Evolutionary conservation across 1,284 basidiomycete species (phyloP).

Genomic region (Entoloma clypeatum): DNA sequence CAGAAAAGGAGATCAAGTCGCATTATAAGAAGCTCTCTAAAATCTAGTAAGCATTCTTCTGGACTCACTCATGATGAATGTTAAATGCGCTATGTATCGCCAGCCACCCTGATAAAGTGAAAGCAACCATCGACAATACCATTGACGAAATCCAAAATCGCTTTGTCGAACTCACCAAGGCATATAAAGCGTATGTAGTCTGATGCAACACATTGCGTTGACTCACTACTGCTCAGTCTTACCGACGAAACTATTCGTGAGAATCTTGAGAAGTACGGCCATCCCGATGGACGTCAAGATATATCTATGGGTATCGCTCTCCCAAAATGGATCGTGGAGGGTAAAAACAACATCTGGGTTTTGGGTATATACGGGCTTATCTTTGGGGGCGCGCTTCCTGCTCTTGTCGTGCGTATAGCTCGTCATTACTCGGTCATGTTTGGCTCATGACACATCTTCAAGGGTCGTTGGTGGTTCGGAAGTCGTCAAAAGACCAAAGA

Average conservation of each 20-base stretch:
- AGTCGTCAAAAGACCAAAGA: slow-evolving; percentile 91
- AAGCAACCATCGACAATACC: slow-evolving; percentile 79
- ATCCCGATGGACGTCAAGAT: slow-evolving; percentile 96
- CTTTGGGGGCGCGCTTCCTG: slow-evolving; percentile 85
- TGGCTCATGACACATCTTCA: slow-evolving; percentile 7
- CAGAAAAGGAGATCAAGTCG: slow-evolving; percentile 93
- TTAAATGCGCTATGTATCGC: slow-evolving; percentile 1
- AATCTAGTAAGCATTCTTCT: slow-evolving; percentile 61
- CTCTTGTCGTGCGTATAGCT: slow-evolving; percentile 62
- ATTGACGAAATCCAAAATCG: slow-evolving; percentile 84
- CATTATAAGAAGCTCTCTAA: slow-evolving; percentile 95
- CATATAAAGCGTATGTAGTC: slow-evolving; percentile 84
- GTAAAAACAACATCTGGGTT: slow-evolving; percentile 89
- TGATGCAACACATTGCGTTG: neutral
- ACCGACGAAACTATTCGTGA: slow-evolving; percentile 93
- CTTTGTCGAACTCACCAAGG: slow-evolving; percentile 95
- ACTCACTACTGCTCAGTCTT: slow-evolving; percentile 44
- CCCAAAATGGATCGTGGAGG: slow-evolving; percentile 92
- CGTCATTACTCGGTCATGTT: slow-evolving; percentile 1
- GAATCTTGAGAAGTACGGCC: slow-evolving; percentile 90
- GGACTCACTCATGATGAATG: neutral
- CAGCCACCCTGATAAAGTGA: slow-evolving; percentile 97
- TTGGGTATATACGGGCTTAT: slow-evolving; percentile 85
- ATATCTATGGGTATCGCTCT: slow-evolving; percentile 95
- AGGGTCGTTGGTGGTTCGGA: slow-evolving; percentile 98